Evolutionary conservation across 129 eudicot genomes (phyloP), one percentile per base, ranked within the genome.

Genomic region (Saposhnikovia divaricata): DNA sequence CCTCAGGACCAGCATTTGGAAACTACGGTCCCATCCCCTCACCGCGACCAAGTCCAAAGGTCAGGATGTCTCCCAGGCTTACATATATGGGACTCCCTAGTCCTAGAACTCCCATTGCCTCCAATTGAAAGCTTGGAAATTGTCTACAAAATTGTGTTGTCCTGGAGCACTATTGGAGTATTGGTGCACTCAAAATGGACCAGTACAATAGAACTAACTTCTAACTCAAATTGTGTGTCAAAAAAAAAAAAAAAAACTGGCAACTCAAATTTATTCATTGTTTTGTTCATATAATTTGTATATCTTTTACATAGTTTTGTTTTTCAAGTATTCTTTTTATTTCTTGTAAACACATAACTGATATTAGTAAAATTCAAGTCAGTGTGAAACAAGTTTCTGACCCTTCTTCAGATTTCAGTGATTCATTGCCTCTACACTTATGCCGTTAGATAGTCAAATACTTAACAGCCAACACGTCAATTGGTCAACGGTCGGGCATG

Each of bases 41-140:
- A 10, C 89, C 89, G 11, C 80, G 89, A 28, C 89, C 89, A 11
- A 83, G 87, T 74, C 87, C 87, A 10, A 83, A 78, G 57, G 44
- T 80, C 57, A 77, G 87, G 18, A 19, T 86, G 37, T 86, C 89
- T 5, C 89, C 89, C 10, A 72, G 87, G 78, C 82, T 86, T 47
- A 47, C 83, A 45, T 76, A 81, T 51, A 83, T 83, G 87, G 89
- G 87, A 15, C 83, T 83, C 68, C 83, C 87, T 15, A 83, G 85
- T 80, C 87, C 89, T 31, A 83, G 88, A 73, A 69, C 57, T 25
- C 45, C 84, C 78, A 47, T 51, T 19, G 34, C 74, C 39, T 37
- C 81, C 39, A 75, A 75, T 6, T 75, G 78, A 77, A 34, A 72
- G 28, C 48, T 47, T 72, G 40, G 10, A 21, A 72, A 40, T 40